These are phyloP conservation scores for Incumbomyces delicatus DNA, from an alignment of 2,329 filamentous ascomycete genomes.

Conservation along the genomic window DNA sequence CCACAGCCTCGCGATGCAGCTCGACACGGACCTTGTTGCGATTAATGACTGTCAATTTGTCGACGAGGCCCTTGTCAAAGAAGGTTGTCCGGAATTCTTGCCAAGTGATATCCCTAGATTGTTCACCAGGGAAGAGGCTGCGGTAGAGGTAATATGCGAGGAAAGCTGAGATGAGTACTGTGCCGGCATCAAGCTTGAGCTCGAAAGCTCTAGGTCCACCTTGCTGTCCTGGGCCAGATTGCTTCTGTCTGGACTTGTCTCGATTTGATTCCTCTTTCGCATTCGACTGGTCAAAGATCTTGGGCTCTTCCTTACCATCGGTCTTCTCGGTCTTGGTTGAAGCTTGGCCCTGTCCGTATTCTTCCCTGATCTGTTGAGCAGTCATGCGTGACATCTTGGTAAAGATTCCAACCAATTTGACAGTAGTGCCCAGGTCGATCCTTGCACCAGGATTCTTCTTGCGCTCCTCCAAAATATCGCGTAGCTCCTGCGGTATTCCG, in stretches of 20 bases:
- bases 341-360: slow-evolving; percentile 24
- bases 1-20: slow-evolving; percentile 64
- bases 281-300: slow-evolving; percentile 18
- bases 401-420: slow-evolving; percentile 50
- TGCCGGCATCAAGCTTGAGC: slow-evolving; percentile 45
- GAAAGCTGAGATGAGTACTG: slow-evolving; percentile 48
- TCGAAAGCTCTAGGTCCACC: slow-evolving; percentile 33
- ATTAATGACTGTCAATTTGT: slow-evolving; percentile 77
- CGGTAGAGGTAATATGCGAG: slow-evolving; percentile 54
- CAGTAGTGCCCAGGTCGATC: slow-evolving; percentile 46
- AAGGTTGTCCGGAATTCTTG: slow-evolving; percentile 92
- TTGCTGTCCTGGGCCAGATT: slow-evolving; percentile 23
- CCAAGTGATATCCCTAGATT: slow-evolving; percentile 80
- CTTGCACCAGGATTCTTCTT: slow-evolving; percentile 35
- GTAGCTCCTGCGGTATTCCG: slow-evolving; percentile 61
- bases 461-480: slow-evolving; percentile 51
- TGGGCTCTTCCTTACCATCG: slow-evolving; percentile 11
- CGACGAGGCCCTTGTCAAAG: slow-evolving; percentile 88
- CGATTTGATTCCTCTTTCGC: slow-evolving; percentile 24
- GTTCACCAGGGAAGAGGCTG: slow-evolving; percentile 56
- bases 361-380: slow-evolving; percentile 31
- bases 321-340: slow-evolving; percentile 17
- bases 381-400: slow-evolving; percentile 46
- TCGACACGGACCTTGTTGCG: slow-evolving; percentile 69
- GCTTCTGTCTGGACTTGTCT: slow-evolving; percentile 22